Conservation (phyloP, 345 rosid genomes). For the Lumnitzera littorea region DNA sequence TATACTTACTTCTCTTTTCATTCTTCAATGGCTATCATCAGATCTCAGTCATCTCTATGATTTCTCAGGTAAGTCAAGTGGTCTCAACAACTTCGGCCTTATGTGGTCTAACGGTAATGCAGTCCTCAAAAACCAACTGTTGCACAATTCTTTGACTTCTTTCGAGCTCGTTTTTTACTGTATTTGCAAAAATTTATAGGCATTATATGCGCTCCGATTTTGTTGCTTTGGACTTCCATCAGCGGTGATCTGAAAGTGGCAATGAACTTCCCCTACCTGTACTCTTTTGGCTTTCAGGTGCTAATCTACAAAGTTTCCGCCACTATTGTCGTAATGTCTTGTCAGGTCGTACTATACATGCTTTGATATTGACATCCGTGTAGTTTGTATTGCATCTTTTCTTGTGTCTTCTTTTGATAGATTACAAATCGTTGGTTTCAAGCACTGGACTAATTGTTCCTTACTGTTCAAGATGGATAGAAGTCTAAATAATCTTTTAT, state of each 20-base stretch:
- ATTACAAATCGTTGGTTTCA: no score
- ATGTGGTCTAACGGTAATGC: slow-evolving; percentile 66
- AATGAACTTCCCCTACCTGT: slow-evolving; percentile 43
- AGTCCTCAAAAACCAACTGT: no score
- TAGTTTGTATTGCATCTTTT: no score
- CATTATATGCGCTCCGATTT: slow-evolving; percentile 40
- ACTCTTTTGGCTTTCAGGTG: slow-evolving; percentile 56
- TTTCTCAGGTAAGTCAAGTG: slow-evolving; percentile 47
- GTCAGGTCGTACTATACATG: no score
- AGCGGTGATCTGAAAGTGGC: slow-evolving; percentile 48
- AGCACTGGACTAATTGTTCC: no score
- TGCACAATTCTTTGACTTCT: no score
- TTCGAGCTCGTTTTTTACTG: background rate
- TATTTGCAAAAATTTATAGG: slow-evolving; percentile 18
- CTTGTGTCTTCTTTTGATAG: no score
- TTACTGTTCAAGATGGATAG: no score
- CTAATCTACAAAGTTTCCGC: background rate
- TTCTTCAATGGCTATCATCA: background rate
- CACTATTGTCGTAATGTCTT: no score
- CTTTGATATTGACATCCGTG: no score
- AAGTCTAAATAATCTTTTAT: no score
- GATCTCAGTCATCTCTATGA: slow-evolving; percentile 1
- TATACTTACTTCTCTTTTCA: background rate
- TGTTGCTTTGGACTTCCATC: slow-evolving; percentile 49
- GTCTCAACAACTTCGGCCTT: slow-evolving; percentile 61